Evolutionary conservation across 1,284 basidiomycete genomes (phyloP), one percentile per base, ranked within the genome.

Genomic region (Trametes pubescens): DNA sequence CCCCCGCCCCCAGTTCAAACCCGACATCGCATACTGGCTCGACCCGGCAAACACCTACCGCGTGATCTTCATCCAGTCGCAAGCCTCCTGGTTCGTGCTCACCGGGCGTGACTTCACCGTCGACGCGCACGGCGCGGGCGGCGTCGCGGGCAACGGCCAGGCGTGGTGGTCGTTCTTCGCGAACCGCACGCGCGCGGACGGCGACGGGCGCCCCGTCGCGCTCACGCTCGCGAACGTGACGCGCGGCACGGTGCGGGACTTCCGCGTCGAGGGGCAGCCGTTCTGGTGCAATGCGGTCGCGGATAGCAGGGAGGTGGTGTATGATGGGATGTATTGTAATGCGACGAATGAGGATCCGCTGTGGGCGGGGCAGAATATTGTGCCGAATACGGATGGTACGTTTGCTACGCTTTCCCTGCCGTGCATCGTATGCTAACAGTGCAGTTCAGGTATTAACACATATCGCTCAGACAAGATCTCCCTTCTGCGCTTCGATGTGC

Each of bases 231-330:
- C 75, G 61, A 79, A 85, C 57, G 85, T 80, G 3, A 80, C 76
- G 9, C 76, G 81, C 35, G 88, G 78, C 1, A 69, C 74, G 0
- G 76, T 90, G n/a, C 76, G 74, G 48, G 80, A 86, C 72, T 89
- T 88, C 74, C 76, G 77, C 34, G 85, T 91, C 62, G 77, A 84
- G 47, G 81, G 84, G 16, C 88, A 84, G 52, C 88, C 87, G 13
- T 90, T 90, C 74, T 91, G 86, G 87, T 85, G 86, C 65, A 87
- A 87, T 66, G 78, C 84, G 1, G 81, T 87, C 11, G 84, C 84
- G 10, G 80, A 87, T 52, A 85, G 83, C 16, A 73, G 72, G 37
- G 77, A 85, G 58, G 79, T 91, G 2, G 70, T 84, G 24, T 87
- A 89, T 69, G 85, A 87, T 69, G 86, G 85, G 14, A 87, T 88